Conservation (phyloP, 306 rosid species). For the Castanospermum australe region DNA sequence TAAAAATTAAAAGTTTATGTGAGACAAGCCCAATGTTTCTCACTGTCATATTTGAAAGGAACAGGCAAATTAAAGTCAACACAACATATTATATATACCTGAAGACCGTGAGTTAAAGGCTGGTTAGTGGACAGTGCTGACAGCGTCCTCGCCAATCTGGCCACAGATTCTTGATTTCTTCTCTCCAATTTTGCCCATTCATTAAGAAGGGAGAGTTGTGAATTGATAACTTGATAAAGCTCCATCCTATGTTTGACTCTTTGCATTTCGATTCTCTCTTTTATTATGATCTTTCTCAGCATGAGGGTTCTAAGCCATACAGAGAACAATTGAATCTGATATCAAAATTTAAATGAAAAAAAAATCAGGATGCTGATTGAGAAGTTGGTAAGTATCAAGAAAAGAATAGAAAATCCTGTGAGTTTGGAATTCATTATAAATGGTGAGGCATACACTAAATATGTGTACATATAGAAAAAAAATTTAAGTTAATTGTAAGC, state of each 20-base stretch:
- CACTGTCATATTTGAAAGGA: neutral
- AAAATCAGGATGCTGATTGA: neutral
- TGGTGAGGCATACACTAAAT: no score
- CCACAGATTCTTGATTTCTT: slow-evolving; percentile 59
- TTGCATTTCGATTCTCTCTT: slow-evolving; percentile 46
- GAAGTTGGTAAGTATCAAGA: neutral
- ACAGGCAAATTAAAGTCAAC: neutral
- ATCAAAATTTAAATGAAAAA: neutral
- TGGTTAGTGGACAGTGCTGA: slow-evolving; percentile 46
- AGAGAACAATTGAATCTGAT: slow-evolving; percentile 55
- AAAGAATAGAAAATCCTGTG: neutral
- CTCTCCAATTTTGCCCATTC: slow-evolving; percentile 67
- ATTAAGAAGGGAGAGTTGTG: slow-evolving; percentile 51
- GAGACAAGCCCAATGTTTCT: no score
- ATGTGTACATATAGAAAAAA: neutral
- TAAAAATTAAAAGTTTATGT: no score
- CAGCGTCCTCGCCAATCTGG: slow-evolving; percentile 45
- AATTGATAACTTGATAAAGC: slow-evolving; percentile 44
- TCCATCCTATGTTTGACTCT: slow-evolving; percentile 49
- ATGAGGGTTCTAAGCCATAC: slow-evolving; percentile 49
- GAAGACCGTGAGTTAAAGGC: slow-evolving; percentile 52
- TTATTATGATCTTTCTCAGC: slow-evolving; percentile 47
- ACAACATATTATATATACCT: slow-evolving; percentile 44
- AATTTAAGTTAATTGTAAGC: no score
- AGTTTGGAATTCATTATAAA: neutral